A percentile compares a stretch with the other conserved stretches of the same genome.
Conservation (phyloP, 2,329 filamentous ascomycete species). For the Diaporthe helianthi region DNA sequence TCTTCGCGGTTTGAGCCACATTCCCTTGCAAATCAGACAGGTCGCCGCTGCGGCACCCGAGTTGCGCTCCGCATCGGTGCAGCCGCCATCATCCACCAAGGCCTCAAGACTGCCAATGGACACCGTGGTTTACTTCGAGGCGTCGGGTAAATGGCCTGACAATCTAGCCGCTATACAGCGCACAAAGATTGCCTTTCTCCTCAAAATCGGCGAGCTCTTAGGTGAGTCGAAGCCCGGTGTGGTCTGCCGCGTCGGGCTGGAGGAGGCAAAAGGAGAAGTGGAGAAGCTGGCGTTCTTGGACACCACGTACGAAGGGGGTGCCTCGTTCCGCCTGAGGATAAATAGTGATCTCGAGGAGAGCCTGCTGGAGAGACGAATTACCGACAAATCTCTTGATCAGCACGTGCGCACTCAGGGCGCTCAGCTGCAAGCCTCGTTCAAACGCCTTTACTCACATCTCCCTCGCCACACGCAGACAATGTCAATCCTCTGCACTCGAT, state of each 20-base stretch:
- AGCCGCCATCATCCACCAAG: conserved; percentile 55
- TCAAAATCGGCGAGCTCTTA: conserved; percentile 77
- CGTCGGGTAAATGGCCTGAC: conserved; percentile 92
- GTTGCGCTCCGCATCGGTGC: conserved; percentile 75
- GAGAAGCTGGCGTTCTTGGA: conserved; percentile 86
- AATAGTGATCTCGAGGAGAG: conserved; percentile 87
- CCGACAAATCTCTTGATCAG: conserved; percentile 73
- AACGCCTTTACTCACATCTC: conserved; percentile 73
- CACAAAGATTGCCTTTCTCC: conserved; percentile 88
- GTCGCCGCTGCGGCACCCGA: conserved; percentile 75
- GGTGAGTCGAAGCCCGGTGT: conserved; percentile 64
- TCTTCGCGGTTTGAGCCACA: conserved; percentile 75
- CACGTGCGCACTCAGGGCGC: conserved; percentile 73
- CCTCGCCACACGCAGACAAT: conserved; percentile 85
- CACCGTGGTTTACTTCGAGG: conserved; percentile 89
- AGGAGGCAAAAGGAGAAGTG: conserved; percentile 72
- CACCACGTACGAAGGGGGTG: conserved; percentile 73
- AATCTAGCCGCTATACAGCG: conserved; percentile 89
- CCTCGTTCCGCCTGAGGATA: conserved; percentile 83
- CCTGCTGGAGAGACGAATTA: conserved; percentile 79
- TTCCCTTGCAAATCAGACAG: conserved; percentile 87
- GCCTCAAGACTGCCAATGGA: conserved; percentile 67
- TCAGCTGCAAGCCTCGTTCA: conserved; percentile 72
- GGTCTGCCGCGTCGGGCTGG: conserved; percentile 77
- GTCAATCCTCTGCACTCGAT: conserved; percentile 79